Base-by-base conservation (phyloP, 2,329 filamentous ascomycete genomes). In the Curvularia eragrostidis region DNA sequence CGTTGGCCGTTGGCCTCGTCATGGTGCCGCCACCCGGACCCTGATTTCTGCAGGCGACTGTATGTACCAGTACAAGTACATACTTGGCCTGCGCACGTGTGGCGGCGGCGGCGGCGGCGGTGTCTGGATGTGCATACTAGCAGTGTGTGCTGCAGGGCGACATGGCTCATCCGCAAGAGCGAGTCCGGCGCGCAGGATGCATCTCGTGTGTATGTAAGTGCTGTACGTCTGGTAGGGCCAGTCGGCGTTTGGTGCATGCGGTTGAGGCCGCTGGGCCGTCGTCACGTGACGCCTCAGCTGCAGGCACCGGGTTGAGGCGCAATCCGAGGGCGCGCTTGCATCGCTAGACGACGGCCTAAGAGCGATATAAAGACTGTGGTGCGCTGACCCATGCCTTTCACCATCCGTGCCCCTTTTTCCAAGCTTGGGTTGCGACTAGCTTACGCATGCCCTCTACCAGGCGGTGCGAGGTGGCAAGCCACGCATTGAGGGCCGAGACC, bases 1-100 rank as follows among this genome's bases (percentile, higher is more conserved):
- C n/a, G n/a, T n/a, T n/a, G n/a, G n/a, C n/a, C n/a, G n/a, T n/a
- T n/a, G n/a, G n/a, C n/a, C n/a, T 52, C 48, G 44, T 48, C 54
- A 59, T 56, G 24, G 49, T 21, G 21, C 41, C 55, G 58, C 51
- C 58, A 58, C 54, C 46, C 28, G 42, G 39, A 55, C 9, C 24
- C 48, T 44, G 48, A 24, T 6, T n/a, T n/a, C 5, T 13, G 12
- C 15, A 36, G 6, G 13, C 32, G 32, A 36, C 5, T 36, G 2
- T n/a, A n/a, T n/a, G n/a, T n/a, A n/a, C n/a, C n/a, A n/a, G n/a
- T n/a, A n/a, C n/a, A n/a, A n/a, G n/a, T n/a, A n/a, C 13, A 36
- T 32, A 15, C 15, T 13, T 32, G 10, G 41, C 44, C 43, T 32
- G 18, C 18, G 36, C 52, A 54, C 52, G 36, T 49, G 46, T 42